Evolutionary conservation across 257 asterid genomes (phyloP), one percentile per base, ranked within the genome.

Genomic region (Primulina tabacum): DNA sequence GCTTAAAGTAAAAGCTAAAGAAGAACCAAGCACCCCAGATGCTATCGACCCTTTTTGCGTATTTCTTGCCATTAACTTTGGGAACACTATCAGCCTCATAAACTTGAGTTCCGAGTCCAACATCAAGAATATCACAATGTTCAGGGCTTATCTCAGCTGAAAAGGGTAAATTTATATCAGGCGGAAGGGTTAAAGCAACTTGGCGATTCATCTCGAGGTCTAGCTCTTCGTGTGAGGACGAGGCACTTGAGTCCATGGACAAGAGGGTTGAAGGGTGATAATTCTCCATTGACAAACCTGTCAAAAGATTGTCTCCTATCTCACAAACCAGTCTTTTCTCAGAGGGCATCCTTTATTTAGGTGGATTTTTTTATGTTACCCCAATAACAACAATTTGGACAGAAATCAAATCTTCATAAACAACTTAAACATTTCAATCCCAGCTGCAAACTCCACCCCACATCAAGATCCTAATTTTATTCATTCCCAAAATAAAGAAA

Each of bases 11-110:
- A 62, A 82, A 89, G 76, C 83, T 89, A 81, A 89, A 89, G 83
- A 89, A 89, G 68, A 87, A 83, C 96, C 96, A 89, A 20, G 96
- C 96, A 1, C 96, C 94, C 96, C 96, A 89, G 8, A 87, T 82
- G 73, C 88, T 83, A 63, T 89, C 96, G 47, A 85, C 65, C 60
- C 91, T 75, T 69, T 87, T 89, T 0, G 85, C 87, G 62, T 87
- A 83, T 68, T 84, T 85, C 62, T 87, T 65, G 34, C 82, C 92
- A 30, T 16, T 20, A 50, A 69, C 70, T 68, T 89, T 89, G 8
- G 93, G 83, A 47, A 73, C 77, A 56, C 71, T 76, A 56, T 85
- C 96, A 0, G 87, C 71, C 67, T 87, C 92, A 47, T 76, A 81
- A 67, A 81, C 58, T 55, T 84, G 92, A 24, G 86, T 80, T 14